Percentiles rank a stretch among this genome's conserved stretches.
Evolutionary conservation across 306 rosid species (phyloP).

Genomic region (Hylodesmum podocarpum): DNA sequence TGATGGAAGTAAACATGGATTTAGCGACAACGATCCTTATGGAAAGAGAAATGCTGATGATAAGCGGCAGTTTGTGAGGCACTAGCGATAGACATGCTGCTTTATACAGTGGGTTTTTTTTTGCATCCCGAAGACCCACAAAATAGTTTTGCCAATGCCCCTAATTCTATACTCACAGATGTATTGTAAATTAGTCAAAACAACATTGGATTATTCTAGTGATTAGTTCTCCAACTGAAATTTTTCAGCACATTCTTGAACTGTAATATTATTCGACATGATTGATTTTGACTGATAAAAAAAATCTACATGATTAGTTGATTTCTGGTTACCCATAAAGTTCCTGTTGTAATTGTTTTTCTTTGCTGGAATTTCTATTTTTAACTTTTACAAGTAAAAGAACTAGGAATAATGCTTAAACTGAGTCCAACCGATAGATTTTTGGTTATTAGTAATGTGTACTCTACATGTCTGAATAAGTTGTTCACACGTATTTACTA

Average conservation of each 20-base stretch:
- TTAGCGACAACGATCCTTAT: conserved; percentile 68
- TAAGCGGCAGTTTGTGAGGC: conserved; percentile 53
- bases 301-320: no score
- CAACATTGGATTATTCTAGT: conserved; percentile 10
- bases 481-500: neutral
- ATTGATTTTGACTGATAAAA: no score
- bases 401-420: neutral
- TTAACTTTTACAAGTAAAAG: neutral
- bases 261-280: neutral
- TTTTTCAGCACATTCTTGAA: neutral
- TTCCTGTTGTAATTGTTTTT: neutral
- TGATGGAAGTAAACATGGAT: conserved; percentile 63
- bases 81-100: conserved; percentile 27
- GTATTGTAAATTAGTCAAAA: neutral
- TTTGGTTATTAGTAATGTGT: neutral
- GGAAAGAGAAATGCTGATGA: conserved; percentile 52
- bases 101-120: neutral
- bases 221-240: neutral
- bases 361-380: neutral
- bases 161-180: conserved; percentile 11
- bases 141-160: conserved; percentile 38
- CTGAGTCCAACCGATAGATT: neutral
- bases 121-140: conserved; percentile 1
- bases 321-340: neutral
- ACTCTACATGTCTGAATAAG: neutral